These are phyloP conservation scores for Coemansia pectinata DNA, from an alignment of 192 early-diverging fungal genomes.

Conservation along the genomic window DNA sequence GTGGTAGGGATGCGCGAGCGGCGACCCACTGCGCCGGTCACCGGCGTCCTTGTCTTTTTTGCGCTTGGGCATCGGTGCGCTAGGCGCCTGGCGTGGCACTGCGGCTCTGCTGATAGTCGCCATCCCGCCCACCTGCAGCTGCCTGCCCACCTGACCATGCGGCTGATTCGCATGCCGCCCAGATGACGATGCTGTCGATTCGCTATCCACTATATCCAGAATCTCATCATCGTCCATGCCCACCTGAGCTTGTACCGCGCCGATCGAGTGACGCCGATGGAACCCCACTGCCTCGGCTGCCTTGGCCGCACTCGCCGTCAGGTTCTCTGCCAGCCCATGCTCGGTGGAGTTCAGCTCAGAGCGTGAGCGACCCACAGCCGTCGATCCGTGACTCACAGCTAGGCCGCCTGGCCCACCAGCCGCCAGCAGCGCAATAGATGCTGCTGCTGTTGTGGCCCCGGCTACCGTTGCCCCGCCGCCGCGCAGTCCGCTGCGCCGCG, in stretches of 20 bases:
- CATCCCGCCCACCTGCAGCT: conserved; percentile 12
- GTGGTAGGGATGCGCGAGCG: conserved; percentile 3
- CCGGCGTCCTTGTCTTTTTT: conserved; percentile 30
- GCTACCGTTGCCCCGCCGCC: not conserved
- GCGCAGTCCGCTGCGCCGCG: conserved; percentile 38
- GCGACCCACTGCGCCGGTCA: conserved; percentile 32
- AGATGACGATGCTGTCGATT: not conserved
- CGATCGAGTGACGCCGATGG: conserved; percentile 52
- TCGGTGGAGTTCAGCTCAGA: conserved; percentile 1
- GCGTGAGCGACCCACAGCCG: conserved; percentile 9
- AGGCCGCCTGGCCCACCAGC: conserved; percentile 1
- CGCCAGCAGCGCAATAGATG: conserved; percentile 13
- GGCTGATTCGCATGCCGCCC: conserved; percentile 17
- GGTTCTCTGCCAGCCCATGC: not conserved
- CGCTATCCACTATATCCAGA: conserved; percentile 36
- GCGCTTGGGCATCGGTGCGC: conserved; percentile 31
- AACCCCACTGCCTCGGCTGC: conserved; percentile 12
- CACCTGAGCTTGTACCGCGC: conserved; percentile 33
- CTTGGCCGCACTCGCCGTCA: not conserved
- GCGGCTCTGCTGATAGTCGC: conserved; percentile 4
- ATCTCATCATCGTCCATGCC: conserved; percentile 28
- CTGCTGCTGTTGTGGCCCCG: not conserved
- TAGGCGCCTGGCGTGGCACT: conserved; percentile 12
- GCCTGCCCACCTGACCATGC: conserved; percentile 23
- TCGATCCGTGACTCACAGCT: conserved; percentile 14